Percentiles rank a stretch among this genome's conserved stretches.
Evolutionary conservation across 306 rosid genomes (phyloP).

Genomic region (Pachyrhizus erosus): DNA sequence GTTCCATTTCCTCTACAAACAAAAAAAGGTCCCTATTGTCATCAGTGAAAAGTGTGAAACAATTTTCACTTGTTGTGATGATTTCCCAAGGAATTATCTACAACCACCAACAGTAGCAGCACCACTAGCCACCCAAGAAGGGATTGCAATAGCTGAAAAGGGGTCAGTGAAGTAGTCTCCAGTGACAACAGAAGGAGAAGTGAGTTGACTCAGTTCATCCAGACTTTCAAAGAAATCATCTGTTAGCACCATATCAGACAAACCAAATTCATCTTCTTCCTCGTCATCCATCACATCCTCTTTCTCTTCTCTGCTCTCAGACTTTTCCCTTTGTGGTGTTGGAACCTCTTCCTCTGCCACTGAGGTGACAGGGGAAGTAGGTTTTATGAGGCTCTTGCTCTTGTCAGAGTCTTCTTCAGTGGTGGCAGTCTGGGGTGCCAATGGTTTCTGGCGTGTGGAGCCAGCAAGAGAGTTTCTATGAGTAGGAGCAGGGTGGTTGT

Average conservation of each 20-base stretch:
- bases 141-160: constrained; percentile 55
- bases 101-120: constrained; percentile 74
- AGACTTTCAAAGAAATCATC: constrained; percentile 84
- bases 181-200: background rate
- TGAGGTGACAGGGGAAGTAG: constrained; percentile 58
- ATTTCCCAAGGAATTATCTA: constrained; percentile 45
- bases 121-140: constrained; percentile 63
- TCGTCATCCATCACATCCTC: constrained; percentile 63
- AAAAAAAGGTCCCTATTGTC: constrained; percentile 43
- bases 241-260: constrained; percentile 63
- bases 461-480: constrained; percentile 98
- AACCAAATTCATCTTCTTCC: constrained; percentile 71
- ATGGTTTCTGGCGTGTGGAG: constrained; percentile 84
- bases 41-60: constrained; percentile 36
- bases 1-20: constrained; percentile 44
- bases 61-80: constrained; percentile 16
- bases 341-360: constrained; percentile 58
- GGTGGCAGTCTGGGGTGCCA: constrained; percentile 36
- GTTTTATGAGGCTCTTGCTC: constrained; percentile 43
- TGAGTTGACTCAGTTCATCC: constrained; percentile 64
- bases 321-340: constrained; percentile 50
- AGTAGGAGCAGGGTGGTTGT: constrained; percentile 96
- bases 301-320: constrained; percentile 71
- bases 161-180: constrained; percentile 69
- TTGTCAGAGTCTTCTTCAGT: constrained; percentile 47